Conservation (phyloP, 306 rosid genomes). For the Cucurbita maxima region DNA sequence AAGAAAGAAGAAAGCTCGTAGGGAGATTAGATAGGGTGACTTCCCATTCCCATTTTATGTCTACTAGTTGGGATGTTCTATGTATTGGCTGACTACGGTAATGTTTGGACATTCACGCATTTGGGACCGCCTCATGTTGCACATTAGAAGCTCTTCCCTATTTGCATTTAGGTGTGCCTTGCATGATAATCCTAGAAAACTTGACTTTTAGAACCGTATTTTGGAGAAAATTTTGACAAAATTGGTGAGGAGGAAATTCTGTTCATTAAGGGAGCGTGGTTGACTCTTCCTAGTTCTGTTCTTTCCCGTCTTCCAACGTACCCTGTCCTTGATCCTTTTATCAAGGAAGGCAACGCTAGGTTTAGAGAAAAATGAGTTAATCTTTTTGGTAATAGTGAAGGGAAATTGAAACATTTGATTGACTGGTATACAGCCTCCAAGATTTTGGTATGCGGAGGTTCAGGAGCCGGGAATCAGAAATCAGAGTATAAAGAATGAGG, state of each 20-base stretch:
- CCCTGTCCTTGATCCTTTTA: background rate
- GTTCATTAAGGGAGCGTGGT: background rate
- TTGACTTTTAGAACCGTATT: background rate
- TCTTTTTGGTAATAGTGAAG: background rate
- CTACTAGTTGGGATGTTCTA: background rate
- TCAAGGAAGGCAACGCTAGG: background rate
- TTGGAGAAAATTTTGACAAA: background rate
- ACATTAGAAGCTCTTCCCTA: background rate
- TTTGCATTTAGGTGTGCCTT: background rate
- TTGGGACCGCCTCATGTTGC: background rate
- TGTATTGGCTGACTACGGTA: background rate
- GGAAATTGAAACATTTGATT: background rate
- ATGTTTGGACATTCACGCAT: background rate
- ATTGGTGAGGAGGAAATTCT: background rate
- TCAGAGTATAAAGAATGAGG: background rate
- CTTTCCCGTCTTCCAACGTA: background rate
- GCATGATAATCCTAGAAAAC: background rate
- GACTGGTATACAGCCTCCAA: background rate
- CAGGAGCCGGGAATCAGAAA: background rate
- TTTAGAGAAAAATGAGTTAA: background rate
- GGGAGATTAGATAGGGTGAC: too few relatives aligned
- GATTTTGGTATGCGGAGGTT: background rate
- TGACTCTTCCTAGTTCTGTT: background rate
- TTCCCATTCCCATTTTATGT: background rate
- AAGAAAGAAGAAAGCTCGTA: too few relatives aligned